Conservation (phyloP, 2,329 filamentous ascomycete species). For the Hyphodiscus sp. region DNA sequence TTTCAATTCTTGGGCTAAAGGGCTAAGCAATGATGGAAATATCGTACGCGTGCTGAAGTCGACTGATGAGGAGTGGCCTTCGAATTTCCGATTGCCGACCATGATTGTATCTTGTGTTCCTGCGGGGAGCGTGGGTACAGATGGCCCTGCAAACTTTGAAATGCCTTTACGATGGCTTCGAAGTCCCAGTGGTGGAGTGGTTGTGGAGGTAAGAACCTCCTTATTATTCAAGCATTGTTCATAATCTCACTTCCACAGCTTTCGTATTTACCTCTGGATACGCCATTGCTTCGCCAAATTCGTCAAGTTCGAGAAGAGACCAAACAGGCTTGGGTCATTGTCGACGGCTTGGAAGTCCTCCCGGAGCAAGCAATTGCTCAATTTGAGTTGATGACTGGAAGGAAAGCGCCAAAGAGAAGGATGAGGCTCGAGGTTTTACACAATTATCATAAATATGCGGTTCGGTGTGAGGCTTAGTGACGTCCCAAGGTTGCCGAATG, state of each 20-base stretch:
- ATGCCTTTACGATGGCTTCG: constrained; percentile 64
- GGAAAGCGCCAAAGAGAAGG: constrained; percentile 60
- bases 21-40: constrained; percentile 23
- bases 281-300: constrained; percentile 64
- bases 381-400: constrained; percentile 73
- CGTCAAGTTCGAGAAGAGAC: constrained; percentile 37
- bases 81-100: constrained; percentile 56
- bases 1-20: constrained; percentile 47
- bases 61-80: constrained; percentile 57
- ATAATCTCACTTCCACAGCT: constrained; percentile 31
- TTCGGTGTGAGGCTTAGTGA: neutral
- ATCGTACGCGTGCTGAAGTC: constrained; percentile 46
- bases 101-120: constrained; percentile 74
- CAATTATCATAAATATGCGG: constrained; percentile 25
- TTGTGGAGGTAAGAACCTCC: constrained; percentile 48
- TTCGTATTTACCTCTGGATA: constrained; percentile 67
- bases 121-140: constrained; percentile 57
- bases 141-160: constrained; percentile 61
- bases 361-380: constrained; percentile 77
- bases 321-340: constrained; percentile 62
- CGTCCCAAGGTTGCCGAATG: neutral
- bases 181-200: constrained; percentile 68
- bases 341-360: constrained; percentile 69
- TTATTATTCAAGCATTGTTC: neutral
- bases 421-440: constrained; percentile 48